Percentiles rank a stretch among this genome's conserved stretches.
Conservation (phyloP, 192 early-diverging fungal species). For the Linnemannia zychae region DNA sequence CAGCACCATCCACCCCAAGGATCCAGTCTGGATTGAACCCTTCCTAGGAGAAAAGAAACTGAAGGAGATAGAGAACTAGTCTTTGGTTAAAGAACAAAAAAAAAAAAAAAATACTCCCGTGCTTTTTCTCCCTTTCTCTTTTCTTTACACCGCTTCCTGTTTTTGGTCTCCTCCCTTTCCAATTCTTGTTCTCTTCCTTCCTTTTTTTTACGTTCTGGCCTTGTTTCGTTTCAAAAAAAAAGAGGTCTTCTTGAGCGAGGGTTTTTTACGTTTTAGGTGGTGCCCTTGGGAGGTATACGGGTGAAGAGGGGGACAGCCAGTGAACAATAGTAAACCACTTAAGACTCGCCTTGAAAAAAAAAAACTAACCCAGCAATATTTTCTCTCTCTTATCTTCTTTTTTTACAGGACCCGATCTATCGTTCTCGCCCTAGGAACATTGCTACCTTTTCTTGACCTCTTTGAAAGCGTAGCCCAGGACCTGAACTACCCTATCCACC, state of each 20-base stretch:
- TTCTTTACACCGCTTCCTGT: conserved; percentile 10
- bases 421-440: conserved; percentile 6
- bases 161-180: not conserved
- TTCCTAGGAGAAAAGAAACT: not conserved
- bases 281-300: not conserved
- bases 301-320: not conserved
- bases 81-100: not conserved
- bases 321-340: not conserved
- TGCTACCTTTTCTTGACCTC: conserved; percentile 29
- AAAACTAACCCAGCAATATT: not conserved
- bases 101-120: not conserved
- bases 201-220: not conserved
- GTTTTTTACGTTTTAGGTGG: not conserved
- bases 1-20: not conserved
- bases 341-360: not conserved
- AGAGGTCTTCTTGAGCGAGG: not conserved
- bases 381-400: not conserved
- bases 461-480: conserved; percentile 30
- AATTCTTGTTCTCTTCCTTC: not conserved
- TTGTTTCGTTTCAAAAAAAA: conserved; percentile 37
- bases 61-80: not conserved
- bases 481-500: conserved; percentile 22
- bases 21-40: not conserved
- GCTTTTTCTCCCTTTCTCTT: not conserved
- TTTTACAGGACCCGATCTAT: conserved; percentile 5